These are phyloP conservation scores for Spathaspora jeffriesii DNA, from an alignment of 1,139 yeast genomes.

Conservation along the genomic window DNA sequence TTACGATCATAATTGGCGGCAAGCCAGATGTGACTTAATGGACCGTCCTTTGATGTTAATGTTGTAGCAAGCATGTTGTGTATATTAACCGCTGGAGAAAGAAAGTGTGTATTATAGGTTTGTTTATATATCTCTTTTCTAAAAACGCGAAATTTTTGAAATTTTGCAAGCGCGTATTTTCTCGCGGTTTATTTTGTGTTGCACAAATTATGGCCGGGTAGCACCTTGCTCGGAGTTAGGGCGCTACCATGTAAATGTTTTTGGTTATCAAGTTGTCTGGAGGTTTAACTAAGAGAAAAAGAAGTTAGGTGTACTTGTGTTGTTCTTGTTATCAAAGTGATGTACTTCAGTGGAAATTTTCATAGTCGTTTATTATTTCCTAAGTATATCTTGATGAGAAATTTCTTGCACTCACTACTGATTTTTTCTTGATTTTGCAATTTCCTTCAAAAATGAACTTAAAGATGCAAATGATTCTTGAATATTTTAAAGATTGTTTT, in stretches of 20 bases:
- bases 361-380: not conserved
- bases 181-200: not conserved
- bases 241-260: not conserved
- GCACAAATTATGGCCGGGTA: not conserved
- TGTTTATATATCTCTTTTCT: not conserved
- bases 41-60: slow-evolving; percentile 64
- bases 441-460: not conserved
- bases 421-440: not conserved
- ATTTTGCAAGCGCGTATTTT: not conserved
- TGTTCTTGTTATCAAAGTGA: not conserved
- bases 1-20: slow-evolving; percentile 89
- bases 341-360: not conserved
- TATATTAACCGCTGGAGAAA: not conserved
- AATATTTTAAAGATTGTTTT: not conserved
- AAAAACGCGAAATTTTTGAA: not conserved
- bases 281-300: not conserved
- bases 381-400: not conserved
- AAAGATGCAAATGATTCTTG: not conserved
- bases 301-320: not conserved
- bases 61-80: slow-evolving; percentile 10
- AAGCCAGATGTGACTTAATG: slow-evolving; percentile 89
- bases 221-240: not conserved
- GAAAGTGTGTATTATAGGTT: not conserved
- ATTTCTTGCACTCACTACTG: not conserved
- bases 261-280: not conserved